Conservation (phyloP, 805 yeast species). For the Pichia californica region DNA sequence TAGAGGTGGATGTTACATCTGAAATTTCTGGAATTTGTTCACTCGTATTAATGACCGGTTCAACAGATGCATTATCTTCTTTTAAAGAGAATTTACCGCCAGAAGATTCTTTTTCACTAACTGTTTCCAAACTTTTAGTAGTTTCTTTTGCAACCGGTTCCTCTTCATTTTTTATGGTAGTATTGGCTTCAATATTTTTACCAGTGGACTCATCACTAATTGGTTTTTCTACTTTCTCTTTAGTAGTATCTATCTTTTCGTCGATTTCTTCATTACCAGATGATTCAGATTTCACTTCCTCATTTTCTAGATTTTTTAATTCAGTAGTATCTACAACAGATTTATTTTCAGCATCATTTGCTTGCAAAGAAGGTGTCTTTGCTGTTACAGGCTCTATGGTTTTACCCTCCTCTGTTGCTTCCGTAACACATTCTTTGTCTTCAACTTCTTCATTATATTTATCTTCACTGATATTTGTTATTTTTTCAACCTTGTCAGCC, state of each 20-base stretch:
- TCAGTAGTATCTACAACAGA: too few relatives aligned
- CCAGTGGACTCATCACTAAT: not conserved
- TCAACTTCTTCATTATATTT: not conserved
- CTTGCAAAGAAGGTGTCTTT: too few relatives aligned
- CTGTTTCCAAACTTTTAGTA: not conserved
- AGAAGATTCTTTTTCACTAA: not conserved
- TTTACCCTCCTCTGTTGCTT: not conserved
- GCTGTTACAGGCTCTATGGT: too few relatives aligned
- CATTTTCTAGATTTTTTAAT: too few relatives aligned
- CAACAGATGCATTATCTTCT: too few relatives aligned
- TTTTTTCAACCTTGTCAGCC: not conserved
- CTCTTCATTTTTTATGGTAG: not conserved
- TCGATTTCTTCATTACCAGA: not conserved
- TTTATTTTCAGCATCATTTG: conserved; percentile 3
- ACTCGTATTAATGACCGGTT: too few relatives aligned
- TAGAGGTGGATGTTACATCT: too few relatives aligned
- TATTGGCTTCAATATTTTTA: too few relatives aligned
- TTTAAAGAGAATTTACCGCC: too few relatives aligned
- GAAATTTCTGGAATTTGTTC: too few relatives aligned
- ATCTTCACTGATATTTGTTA: not conserved
- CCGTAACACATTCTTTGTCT: not conserved
- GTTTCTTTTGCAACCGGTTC: conserved; percentile 2
- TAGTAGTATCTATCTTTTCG: not conserved
- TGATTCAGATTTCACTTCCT: too few relatives aligned
- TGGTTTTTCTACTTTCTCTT: not conserved